Base-by-base conservation (phyloP, 108 stramenopile genomes). In the Discostella pseudostelligera region DNA sequence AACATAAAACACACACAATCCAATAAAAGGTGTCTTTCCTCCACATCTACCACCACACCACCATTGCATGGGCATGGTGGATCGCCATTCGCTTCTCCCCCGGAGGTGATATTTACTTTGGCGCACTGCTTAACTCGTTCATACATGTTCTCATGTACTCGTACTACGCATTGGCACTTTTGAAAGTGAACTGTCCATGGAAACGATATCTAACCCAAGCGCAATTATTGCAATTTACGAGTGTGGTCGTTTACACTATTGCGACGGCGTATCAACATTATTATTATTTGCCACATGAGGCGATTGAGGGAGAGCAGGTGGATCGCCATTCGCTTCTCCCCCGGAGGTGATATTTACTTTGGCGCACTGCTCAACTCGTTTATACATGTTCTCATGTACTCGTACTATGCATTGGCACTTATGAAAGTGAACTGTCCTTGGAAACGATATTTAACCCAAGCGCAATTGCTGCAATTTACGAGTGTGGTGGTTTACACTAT, bases 131-230 rank as follows among this genome's bases (percentile, higher is more conserved):
- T 22, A 99, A 99, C 72, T 96, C 96, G 5, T 81, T 84, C 72
- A 98, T 99, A 72, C 99, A 99, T 83, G 94, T 96, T 22, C 79
- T 99, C 62, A 98, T 99, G 98, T 99, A 99, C 82, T 89, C 96
- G 1, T 99, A 99, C 82, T 99, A 99, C 81, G 86, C 89, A 9
- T 57, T 95, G 25, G 81, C 84, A 13, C 57, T 95, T 25, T 20
- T 92, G 43, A 87, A 86, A 65, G 76, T 90, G 17, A 24, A 35
- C 22, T 92, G 91, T 56, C 91, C 96, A 51, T 98, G 98, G 97
- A 98, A 97, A 71, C 72, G 69, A 67, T 93, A 82, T 69, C 59
- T 99, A 43, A 99, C 99, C 8, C 64, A 84, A 64, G 86, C 92
- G 7, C 99, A 99, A 80, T 70, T 99, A 35, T 28, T 92, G n/a